phyloP scores from a whole-genome alignment of 805 yeast genomes.

The Scheffersomyces lignosus region DNA sequence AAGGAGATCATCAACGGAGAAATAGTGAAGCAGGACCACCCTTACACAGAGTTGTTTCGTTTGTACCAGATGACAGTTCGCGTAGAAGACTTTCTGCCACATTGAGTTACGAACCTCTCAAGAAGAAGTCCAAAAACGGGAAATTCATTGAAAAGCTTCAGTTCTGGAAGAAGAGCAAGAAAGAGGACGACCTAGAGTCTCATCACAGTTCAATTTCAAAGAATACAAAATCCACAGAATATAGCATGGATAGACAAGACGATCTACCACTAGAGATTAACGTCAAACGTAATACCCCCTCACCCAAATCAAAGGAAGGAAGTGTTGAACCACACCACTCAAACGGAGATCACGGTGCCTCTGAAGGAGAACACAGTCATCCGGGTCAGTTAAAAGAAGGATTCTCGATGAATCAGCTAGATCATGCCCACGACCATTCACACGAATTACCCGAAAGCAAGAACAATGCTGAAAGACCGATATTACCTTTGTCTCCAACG shows the following conservation, averaged over 20 bases:
- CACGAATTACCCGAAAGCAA: background rate
- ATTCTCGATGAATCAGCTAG: background rate
- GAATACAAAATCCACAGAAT: background rate
- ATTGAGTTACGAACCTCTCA: background rate
- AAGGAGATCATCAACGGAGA: background rate
- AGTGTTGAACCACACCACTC: background rate
- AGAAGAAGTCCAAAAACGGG: slow-evolving; percentile 18
- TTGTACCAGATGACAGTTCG: slow-evolving; percentile 18
- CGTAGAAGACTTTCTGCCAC: slow-evolving; percentile 4
- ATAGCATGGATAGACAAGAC: background rate
- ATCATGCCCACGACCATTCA: background rate
- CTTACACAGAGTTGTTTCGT: slow-evolving; percentile 20
- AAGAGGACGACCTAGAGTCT: slow-evolving; percentile 5
- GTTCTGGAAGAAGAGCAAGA: slow-evolving; percentile 36
- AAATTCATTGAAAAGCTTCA: slow-evolving; percentile 33
- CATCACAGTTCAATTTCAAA: slow-evolving; percentile 1
- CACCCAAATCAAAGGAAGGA: slow-evolving; percentile 1
- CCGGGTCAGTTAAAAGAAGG: background rate
- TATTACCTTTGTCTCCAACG: background rate
- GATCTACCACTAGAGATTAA: slow-evolving; percentile 3
- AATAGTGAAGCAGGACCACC: slow-evolving; percentile 6
- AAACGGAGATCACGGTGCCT: too few species aligned
- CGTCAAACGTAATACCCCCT: slow-evolving; percentile 3
- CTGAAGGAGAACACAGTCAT: background rate
- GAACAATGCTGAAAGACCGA: too few species aligned